A percentile compares a stretch with the other conserved stretches of the same genome.
Conservation (phyloP, 2,329 filamentous ascomycete genomes). For the Fusarium kyushuense region DNA sequence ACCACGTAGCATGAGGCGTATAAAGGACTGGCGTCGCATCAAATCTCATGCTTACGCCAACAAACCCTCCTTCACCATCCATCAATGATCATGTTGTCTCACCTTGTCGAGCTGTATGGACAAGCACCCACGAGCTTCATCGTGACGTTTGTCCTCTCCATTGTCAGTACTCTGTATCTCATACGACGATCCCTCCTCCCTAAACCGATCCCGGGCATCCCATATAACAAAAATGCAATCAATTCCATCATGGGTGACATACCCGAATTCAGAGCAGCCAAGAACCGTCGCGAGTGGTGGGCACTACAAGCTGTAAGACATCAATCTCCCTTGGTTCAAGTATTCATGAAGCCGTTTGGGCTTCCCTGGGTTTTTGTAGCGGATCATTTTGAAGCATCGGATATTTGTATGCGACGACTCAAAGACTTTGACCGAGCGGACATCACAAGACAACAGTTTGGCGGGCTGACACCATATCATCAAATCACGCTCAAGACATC, state of each 20-base stretch:
- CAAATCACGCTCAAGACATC: constrained; percentile 23
- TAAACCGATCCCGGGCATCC: constrained; percentile 34
- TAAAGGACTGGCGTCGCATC: neutral
- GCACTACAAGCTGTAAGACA: constrained; percentile 18
- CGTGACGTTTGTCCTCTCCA: neutral
- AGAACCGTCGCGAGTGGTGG: constrained; percentile 29
- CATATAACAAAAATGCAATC: constrained; percentile 26
- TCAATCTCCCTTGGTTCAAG: constrained; percentile 26
- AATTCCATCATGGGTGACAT: constrained; percentile 34
- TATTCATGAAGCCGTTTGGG: constrained; percentile 31
- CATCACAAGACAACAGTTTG: constrained; percentile 4
- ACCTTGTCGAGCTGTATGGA: neutral
- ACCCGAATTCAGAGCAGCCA: constrained; percentile 10
- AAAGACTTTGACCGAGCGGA: constrained; percentile 36
- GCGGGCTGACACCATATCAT: constrained; percentile 1
- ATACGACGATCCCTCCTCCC: constrained; percentile 11
- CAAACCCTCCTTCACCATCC: neutral
- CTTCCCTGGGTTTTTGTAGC: constrained; percentile 32
- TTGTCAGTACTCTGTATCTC: neutral
- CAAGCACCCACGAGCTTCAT: neutral
- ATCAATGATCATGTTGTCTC: neutral
- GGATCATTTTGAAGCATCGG: constrained; percentile 32
- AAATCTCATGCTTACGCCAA: neutral
- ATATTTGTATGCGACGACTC: constrained; percentile 30
- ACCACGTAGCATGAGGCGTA: neutral